A percentile compares a stretch with the other conserved stretches of the same genome.
Conservation (phyloP, 257 asterid species). For the Fraxinus quadrangulata region DNA sequence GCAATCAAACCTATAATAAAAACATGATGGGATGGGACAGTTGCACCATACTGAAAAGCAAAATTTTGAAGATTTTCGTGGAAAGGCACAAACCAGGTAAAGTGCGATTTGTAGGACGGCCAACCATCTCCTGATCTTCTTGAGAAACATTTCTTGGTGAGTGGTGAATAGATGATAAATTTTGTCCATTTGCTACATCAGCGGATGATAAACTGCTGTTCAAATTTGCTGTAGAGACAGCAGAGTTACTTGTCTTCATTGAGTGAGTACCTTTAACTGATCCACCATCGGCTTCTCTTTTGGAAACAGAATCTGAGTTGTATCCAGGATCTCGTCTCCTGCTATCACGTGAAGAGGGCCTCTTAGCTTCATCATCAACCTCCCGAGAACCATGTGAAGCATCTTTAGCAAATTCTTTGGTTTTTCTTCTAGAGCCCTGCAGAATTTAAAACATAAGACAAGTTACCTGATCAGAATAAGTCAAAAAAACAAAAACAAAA, state of each 20-base stretch:
- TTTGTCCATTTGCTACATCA: constrained; percentile 57
- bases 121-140: constrained; percentile 57
- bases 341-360: constrained; percentile 54
- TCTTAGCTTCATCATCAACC: constrained; percentile 63
- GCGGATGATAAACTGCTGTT: constrained; percentile 59
- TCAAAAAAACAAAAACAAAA: not conserved
- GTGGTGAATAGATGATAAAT: constrained; percentile 39
- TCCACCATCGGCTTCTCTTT: constrained; percentile 57
- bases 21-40: constrained; percentile 18
- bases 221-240: constrained; percentile 34
- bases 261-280: constrained; percentile 42
- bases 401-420: constrained; percentile 67
- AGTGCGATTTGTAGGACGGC: constrained; percentile 62
- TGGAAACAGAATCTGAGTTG: constrained; percentile 43
- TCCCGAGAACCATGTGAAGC: constrained; percentile 52
- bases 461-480: constrained; percentile 13
- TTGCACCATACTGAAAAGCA: constrained; percentile 12
- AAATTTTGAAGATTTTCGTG: constrained; percentile 1
- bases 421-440: constrained; percentile 71
- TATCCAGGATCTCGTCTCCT: constrained; percentile 54
- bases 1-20: constrained; percentile 77
- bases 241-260: constrained; percentile 41
- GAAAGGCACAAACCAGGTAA: constrained; percentile 67
- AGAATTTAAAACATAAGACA: constrained; percentile 18
- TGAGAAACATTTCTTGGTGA: constrained; percentile 59